Conservation (phyloP, 345 rosid genomes). For the Murraya koenigii region DNA sequence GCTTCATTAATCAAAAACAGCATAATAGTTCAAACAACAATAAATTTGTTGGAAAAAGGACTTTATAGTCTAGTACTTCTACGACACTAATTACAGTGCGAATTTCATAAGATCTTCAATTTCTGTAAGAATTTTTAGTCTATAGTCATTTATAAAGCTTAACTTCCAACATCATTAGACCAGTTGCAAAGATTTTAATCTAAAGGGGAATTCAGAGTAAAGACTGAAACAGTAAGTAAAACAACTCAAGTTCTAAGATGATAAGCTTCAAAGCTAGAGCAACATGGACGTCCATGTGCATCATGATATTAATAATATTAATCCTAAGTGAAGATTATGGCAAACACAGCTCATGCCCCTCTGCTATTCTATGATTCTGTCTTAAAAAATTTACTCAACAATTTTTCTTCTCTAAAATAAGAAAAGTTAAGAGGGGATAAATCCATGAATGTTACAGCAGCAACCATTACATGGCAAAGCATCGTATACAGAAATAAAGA, state of each 20-base stretch:
- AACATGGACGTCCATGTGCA: background rate
- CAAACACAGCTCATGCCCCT: background rate
- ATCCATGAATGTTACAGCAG: background rate
- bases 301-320: background rate
- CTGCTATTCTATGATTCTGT: background rate
- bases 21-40: background rate
- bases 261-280: background rate
- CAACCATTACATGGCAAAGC: background rate
- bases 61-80: background rate
- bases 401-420: background rate
- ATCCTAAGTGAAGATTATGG: background rate
- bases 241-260: background rate
- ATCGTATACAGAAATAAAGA: background rate
- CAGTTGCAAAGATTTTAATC: background rate
- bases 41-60: background rate
- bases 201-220: background rate
- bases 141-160: background rate
- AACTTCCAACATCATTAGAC: background rate
- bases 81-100: background rate
- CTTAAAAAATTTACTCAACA: background rate
- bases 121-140: background rate
- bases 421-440: background rate
- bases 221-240: background rate
- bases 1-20: background rate
- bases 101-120: background rate